These are phyloP conservation scores for Solanum chacoense DNA, from an alignment of 305 asterid species.

Conservation along the genomic window DNA sequence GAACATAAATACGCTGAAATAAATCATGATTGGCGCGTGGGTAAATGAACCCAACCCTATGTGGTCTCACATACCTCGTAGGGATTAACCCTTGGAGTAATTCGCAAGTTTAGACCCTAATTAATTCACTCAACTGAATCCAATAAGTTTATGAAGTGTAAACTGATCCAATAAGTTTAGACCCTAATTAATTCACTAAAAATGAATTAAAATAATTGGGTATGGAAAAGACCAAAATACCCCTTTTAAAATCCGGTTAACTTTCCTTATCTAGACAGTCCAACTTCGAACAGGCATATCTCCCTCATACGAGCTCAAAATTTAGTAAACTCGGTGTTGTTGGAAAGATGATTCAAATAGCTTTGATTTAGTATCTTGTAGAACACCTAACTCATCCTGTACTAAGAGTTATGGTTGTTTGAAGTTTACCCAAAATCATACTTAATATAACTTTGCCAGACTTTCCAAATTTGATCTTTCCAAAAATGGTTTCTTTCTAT, in stretches of 20 bases:
- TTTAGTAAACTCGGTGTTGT: neutral
- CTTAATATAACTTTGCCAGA: neutral
- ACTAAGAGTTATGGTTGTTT: neutral
- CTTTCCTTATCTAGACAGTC: neutral
- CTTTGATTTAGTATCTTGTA: neutral
- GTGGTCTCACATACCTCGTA: neutral
- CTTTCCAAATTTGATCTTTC: neutral
- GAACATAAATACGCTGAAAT: neutral
- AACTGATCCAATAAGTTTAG: neutral
- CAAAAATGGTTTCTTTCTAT: too few relatives aligned
- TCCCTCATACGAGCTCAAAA: neutral
- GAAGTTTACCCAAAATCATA: neutral
- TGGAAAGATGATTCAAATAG: neutral
- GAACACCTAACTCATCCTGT: neutral
- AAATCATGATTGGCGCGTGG: neutral
- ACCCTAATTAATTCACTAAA: neutral
- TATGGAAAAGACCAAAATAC: neutral
- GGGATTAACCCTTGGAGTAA: neutral
- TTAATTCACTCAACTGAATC: too few relatives aligned
- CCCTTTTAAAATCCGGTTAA: neutral
- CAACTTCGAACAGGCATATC: neutral
- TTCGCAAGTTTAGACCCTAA: neutral
- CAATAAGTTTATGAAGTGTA: neutral
- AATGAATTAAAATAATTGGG: neutral
- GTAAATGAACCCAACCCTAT: neutral